These are phyloP conservation scores for Coleophoma eucalyptorum DNA, from an alignment of 2,329 filamentous ascomycete genomes.

Conservation along the genomic window DNA sequence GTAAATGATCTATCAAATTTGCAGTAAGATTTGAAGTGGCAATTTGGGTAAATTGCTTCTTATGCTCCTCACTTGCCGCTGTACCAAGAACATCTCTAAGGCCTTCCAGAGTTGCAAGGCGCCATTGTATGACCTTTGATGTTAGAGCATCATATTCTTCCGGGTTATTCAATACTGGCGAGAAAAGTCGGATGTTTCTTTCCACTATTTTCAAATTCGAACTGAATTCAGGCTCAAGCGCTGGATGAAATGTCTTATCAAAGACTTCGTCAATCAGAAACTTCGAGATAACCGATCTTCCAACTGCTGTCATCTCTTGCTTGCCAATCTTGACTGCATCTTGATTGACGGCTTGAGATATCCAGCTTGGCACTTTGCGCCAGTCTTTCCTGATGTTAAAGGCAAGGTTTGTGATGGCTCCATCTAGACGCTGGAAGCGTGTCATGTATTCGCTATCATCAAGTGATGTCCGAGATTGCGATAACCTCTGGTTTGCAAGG, in stretches of 20 bases:
- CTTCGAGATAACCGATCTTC: slow-evolving; percentile 79
- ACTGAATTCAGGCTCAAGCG: slow-evolving; percentile 73
- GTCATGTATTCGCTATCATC: slow-evolving; percentile 93
- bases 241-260: slow-evolving; percentile 88
- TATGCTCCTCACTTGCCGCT: slow-evolving; percentile 61
- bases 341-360: slow-evolving; percentile 74
- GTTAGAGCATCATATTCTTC: slow-evolving; percentile 89
- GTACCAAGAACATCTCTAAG: slow-evolving; percentile 67
- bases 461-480: slow-evolving; percentile 87
- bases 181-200: slow-evolving; percentile 76
- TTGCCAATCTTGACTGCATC: slow-evolving; percentile 85
- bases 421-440: slow-evolving; percentile 86
- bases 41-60: slow-evolving; percentile 63
- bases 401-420: slow-evolving; percentile 88
- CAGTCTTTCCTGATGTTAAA: slow-evolving; percentile 97
- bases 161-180: slow-evolving; percentile 68
- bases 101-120: slow-evolving; percentile 91
- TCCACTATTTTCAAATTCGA: slow-evolving; percentile 81
- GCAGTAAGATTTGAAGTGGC: slow-evolving; percentile 66
- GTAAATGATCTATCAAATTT: slow-evolving; percentile 68
- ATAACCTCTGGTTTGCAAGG: slow-evolving; percentile 93
- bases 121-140: slow-evolving; percentile 86
- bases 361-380: slow-evolving; percentile 76
- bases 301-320: slow-evolving; percentile 96
- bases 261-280: slow-evolving; percentile 94